A percentile compares a stretch with the other conserved stretches of the same genome.
Conservation (phyloP, 202 grass and related monocot genomes). For the Musa balbisiana region DNA sequence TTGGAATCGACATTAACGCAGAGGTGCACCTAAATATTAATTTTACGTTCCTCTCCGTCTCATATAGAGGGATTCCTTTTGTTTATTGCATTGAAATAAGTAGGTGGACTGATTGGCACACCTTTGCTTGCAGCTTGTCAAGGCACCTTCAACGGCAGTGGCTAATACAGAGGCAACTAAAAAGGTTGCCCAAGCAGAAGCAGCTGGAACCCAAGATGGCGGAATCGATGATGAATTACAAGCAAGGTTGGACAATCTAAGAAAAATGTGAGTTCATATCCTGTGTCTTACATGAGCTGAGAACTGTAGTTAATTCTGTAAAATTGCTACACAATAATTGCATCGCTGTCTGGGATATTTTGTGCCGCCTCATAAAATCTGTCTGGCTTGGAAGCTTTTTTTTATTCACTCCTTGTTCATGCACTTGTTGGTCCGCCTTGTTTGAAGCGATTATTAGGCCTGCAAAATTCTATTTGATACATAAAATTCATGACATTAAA, state of each 20-base stretch:
- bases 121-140: constrained; percentile 43
- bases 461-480: too few species aligned
- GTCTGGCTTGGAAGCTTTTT: neutral
- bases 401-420: neutral
- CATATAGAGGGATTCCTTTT: neutral
- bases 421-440: too few species aligned
- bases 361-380: neutral
- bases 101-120: too few species aligned
- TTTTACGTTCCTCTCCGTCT: neutral
- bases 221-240: constrained; percentile 67
- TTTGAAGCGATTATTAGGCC: too few species aligned
- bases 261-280: constrained; percentile 49
- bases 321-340: neutral
- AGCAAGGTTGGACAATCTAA: constrained; percentile 62
- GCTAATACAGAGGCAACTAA: constrained; percentile 28
- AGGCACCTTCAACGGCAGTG: constrained; percentile 43
- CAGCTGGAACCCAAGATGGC: constrained; percentile 36
- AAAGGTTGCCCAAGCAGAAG: constrained; percentile 52
- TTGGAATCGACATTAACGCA: constrained; percentile 60
- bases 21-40: constrained; percentile 30
- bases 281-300: neutral
- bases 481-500: too few species aligned
- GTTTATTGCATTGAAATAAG: neutral
- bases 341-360: neutral
- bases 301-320: neutral